A percentile compares a stretch with the other conserved stretches of the same genome.
Conservation (phyloP, 2,329 filamentous ascomycete genomes). For the Juglanconis sp. region DNA sequence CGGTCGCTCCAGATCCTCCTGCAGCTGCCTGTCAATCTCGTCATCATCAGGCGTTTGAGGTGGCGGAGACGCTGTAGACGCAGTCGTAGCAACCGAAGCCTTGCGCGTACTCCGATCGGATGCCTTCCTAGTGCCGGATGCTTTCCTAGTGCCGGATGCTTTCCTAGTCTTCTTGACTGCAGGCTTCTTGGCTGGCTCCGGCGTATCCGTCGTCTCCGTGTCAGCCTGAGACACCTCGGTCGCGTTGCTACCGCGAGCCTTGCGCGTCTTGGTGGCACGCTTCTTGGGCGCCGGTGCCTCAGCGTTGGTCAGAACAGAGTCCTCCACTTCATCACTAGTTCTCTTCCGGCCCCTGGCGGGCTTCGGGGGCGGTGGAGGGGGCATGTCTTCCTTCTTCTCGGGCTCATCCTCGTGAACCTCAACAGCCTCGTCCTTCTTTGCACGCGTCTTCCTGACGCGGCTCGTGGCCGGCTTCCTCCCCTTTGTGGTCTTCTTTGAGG, state of each 20-base stretch:
- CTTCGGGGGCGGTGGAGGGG: conserved; percentile 36
- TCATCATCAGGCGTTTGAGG: conserved; percentile 55
- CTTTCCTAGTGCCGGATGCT: conserved; percentile 38
- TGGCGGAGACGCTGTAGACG: conserved; percentile 35
- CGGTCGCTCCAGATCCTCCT: conserved; percentile 60
- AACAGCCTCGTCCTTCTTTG: conserved; percentile 52
- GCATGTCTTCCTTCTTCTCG: conserved; percentile 28
- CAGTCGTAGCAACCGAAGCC: conserved; percentile 43
- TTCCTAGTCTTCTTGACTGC: conserved; percentile 39
- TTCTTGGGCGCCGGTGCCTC: conserved; percentile 58
- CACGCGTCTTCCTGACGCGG: conserved; percentile 43
- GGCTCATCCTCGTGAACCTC: conserved; percentile 41
- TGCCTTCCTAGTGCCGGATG: conserved; percentile 41
- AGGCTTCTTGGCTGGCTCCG: conserved; percentile 28
- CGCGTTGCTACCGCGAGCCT: conserved; percentile 45
- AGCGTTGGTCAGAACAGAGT: conserved; percentile 38
- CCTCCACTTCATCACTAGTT: conserved; percentile 56
- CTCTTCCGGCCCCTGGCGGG: conserved; percentile 58
- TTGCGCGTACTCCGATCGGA: conserved; percentile 32
- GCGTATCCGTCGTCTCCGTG: conserved; percentile 36
- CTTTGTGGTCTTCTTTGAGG: conserved; percentile 46
- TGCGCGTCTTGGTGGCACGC: conserved; percentile 48
- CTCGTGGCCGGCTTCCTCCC: conserved; percentile 52
- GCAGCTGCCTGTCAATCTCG: conserved; percentile 63
- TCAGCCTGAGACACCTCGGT: conserved; percentile 39